Evolutionary conservation across 2,329 filamentous ascomycete genomes (phyloP).

Genomic region (Arthrobotrys musiformis): DNA sequence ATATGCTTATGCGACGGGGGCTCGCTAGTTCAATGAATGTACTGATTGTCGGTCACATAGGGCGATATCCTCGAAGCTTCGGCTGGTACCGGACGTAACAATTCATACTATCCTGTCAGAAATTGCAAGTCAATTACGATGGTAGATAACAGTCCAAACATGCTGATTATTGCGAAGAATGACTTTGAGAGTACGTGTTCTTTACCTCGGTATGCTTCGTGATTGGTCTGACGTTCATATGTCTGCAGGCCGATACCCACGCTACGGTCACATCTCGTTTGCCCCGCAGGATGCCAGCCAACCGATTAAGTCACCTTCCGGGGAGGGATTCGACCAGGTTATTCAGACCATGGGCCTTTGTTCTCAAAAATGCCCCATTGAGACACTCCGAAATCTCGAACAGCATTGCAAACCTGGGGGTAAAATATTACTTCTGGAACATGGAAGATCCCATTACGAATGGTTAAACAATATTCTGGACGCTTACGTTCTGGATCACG

Average conservation of each 20-base stretch:
- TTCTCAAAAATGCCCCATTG: constrained; percentile 58
- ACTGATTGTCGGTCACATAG: constrained; percentile 37
- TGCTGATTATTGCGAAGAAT: constrained; percentile 58
- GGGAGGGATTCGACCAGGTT: constrained; percentile 57
- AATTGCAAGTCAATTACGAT: constrained; percentile 58
- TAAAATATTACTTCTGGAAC: constrained; percentile 59
- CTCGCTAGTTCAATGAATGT: not conserved
- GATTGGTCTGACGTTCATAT: constrained; percentile 23
- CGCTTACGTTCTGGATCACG: constrained; percentile 58
- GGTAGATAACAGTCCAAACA: constrained; percentile 58
- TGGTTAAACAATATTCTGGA: constrained; percentile 58
- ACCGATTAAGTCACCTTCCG: constrained; percentile 41
- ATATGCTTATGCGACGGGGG: not conserved
- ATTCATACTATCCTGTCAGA: constrained; percentile 57
- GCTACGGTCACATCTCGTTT: constrained; percentile 46
- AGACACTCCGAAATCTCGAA: constrained; percentile 58
- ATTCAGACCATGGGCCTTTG: constrained; percentile 60
- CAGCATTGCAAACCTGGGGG: constrained; percentile 57
- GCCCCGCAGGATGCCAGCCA: constrained; percentile 39
- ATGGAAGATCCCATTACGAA: constrained; percentile 59
- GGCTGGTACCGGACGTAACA: constrained; percentile 59
- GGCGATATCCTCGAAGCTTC: constrained; percentile 59
- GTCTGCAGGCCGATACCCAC: constrained; percentile 33
- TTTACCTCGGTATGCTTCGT: constrained; percentile 11
- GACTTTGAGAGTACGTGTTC: constrained; percentile 56